Percentiles rank a stretch among this genome's conserved stretches.
Evolutionary conservation across 2,329 filamentous ascomycete species (phyloP).

Genomic region (Calonectria naviculata): DNA sequence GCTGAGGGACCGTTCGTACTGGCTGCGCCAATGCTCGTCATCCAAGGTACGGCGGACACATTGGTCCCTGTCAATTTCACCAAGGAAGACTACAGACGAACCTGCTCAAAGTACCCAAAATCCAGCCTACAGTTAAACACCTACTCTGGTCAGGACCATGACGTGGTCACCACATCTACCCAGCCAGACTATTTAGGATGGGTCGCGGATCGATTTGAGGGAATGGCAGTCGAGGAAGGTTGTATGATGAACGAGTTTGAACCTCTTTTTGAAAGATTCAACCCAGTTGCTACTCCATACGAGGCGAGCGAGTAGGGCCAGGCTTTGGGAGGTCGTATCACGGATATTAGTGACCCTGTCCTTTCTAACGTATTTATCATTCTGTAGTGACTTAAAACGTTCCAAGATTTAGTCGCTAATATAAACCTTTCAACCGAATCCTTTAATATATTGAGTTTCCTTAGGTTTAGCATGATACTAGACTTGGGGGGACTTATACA

Average conservation of each 20-base stretch:
- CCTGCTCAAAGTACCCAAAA: slow-evolving; percentile 21
- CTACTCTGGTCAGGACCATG: slow-evolving; percentile 16
- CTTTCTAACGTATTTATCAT: too few relatives aligned
- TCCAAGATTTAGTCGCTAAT: too few relatives aligned
- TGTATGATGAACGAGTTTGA: not conserved
- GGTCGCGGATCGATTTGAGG: not conserved
- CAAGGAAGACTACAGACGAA: slow-evolving; percentile 24
- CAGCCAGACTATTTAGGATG: not conserved
- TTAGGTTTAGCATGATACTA: too few relatives aligned
- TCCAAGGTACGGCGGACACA: slow-evolving; percentile 32
- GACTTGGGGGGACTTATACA: too few relatives aligned
- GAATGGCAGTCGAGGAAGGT: not conserved
- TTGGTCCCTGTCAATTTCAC: slow-evolving; percentile 22
- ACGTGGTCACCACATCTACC: not conserved
- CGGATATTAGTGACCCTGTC: too few relatives aligned
- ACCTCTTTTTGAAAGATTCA: not conserved
- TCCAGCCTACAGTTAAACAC: not conserved
- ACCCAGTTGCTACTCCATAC: not conserved
- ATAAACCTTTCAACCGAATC: too few relatives aligned
- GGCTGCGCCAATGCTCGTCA: slow-evolving; percentile 34
- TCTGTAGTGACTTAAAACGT: too few relatives aligned
- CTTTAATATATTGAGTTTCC: too few relatives aligned
- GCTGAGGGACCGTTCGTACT: slow-evolving; percentile 29
- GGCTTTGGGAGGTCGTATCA: too few relatives aligned
- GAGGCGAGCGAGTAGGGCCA: not conserved